A percentile compares a stretch with the other conserved stretches of the same genome.
Evolutionary conservation across 2,329 filamentous ascomycete genomes (phyloP).

Genomic region (Diaporthe sp.): DNA sequence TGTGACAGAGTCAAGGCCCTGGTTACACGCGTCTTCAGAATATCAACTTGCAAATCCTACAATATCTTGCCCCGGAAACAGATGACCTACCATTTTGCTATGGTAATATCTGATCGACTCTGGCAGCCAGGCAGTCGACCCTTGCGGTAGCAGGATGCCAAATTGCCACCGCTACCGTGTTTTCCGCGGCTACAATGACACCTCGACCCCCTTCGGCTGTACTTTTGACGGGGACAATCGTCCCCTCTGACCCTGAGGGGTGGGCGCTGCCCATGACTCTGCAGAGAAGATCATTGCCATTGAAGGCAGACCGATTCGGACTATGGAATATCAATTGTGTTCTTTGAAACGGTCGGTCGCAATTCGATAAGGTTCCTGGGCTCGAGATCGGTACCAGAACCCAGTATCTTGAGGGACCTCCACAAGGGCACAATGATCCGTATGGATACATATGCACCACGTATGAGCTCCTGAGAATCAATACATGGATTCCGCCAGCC

Average conservation of each 20-base stretch:
- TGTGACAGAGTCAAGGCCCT: neutral
- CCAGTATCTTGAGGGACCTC: neutral
- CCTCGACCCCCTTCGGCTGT: neutral
- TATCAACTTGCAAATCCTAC: neutral
- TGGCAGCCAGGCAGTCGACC: neutral
- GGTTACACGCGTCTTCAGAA: neutral
- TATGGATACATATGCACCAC: slow-evolving; percentile 22
- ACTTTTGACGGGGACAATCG: slow-evolving; percentile 1
- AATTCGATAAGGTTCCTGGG: slow-evolving; percentile 4
- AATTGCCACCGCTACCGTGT: neutral
- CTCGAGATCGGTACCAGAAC: slow-evolving; percentile 23
- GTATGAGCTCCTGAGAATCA: neutral
- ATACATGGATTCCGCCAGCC: neutral
- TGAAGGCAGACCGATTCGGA: slow-evolving; percentile 4
- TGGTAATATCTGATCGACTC: neutral
- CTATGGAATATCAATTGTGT: neutral
- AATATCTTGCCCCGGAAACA: no score
- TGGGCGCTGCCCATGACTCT: neutral
- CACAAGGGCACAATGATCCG: neutral
- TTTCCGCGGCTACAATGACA: neutral
- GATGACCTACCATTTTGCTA: neutral
- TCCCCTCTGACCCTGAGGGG: neutral
- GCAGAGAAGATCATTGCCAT: slow-evolving; percentile 17
- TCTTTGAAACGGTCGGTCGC: neutral
- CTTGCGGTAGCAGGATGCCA: neutral